A percentile compares a stretch with the other conserved stretches of the same genome.
phyloP scores from a whole-genome alignment of 768 basidiomycete species.

The Leccinellum rugosiceps region DNA sequence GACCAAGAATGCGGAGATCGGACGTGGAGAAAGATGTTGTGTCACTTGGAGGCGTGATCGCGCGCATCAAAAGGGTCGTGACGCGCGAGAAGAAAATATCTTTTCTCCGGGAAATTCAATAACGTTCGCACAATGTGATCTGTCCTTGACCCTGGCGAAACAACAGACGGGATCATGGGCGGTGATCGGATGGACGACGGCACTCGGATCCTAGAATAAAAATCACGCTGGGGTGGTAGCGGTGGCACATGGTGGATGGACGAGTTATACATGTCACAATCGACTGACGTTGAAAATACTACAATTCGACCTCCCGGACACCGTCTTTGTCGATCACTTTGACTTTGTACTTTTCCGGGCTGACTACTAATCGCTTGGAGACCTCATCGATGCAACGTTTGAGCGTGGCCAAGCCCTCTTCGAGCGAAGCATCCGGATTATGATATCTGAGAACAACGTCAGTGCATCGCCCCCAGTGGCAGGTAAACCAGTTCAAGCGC shows the following conservation, averaged over 20 bases:
- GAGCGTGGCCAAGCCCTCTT: constrained; percentile 82
- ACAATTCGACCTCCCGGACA: constrained; percentile 75
- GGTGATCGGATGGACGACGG: constrained; percentile 47
- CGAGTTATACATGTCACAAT: constrained; percentile 4
- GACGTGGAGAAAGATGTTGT: constrained; percentile 39
- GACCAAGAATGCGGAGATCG: constrained; percentile 45
- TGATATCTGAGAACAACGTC: constrained; percentile 62
- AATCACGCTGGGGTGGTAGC: not conserved
- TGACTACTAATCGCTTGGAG: constrained; percentile 75
- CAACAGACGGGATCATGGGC: constrained; percentile 50
- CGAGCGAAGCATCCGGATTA: constrained; percentile 78
- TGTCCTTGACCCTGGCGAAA: not conserved
- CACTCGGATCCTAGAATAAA: constrained; percentile 20
- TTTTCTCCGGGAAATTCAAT: not conserved
- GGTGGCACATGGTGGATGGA: not conserved
- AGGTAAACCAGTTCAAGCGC: constrained; percentile 13
- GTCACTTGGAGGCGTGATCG: constrained; percentile 18
- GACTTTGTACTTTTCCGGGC: constrained; percentile 79
- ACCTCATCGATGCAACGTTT: constrained; percentile 89
- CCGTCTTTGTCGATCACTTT: constrained; percentile 94
- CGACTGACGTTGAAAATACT: constrained; percentile 10
- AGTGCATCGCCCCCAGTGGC: not conserved
- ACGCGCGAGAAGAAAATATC: constrained; percentile 43
- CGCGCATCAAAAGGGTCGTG: constrained; percentile 39
- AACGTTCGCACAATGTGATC: not conserved